phyloP scores from a whole-genome alignment of 176 grass and related monocot genomes.

The Poa pratensis region DNA sequence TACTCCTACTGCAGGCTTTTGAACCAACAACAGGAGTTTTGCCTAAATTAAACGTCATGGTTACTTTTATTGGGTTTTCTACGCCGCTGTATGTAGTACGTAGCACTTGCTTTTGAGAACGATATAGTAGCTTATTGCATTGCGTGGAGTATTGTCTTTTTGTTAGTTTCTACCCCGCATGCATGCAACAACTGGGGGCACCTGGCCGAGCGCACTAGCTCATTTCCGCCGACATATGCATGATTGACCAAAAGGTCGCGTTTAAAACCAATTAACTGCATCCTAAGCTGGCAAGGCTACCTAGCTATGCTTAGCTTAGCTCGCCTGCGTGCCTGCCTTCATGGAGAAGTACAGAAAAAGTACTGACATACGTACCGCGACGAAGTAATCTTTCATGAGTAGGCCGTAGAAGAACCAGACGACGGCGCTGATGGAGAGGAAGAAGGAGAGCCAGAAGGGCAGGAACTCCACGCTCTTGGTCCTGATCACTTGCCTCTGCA shows the following conservation, averaged over 20 bases:
- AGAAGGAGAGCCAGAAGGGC: constrained; percentile 82
- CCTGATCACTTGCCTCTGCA: constrained; percentile 77
- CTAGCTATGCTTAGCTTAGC: background rate
- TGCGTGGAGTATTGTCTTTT: constrained; percentile 27
- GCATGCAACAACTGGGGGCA: constrained; percentile 41
- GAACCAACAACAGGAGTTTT: background rate
- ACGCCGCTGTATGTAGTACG: constrained; percentile 15
- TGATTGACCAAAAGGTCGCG: constrained; percentile 29
- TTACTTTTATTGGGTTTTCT: constrained; percentile 23
- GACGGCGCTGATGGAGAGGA: constrained; percentile 82
- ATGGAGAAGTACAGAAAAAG: background rate
- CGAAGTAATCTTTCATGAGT: constrained; percentile 58
- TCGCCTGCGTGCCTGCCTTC: constrained; percentile 2
- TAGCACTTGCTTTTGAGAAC: constrained; percentile 25
- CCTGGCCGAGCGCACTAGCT: constrained; percentile 33
- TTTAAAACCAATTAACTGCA: constrained; percentile 13
- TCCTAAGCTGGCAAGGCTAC: constrained; percentile 29
- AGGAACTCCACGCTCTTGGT: constrained; percentile 96
- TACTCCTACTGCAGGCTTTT: background rate
- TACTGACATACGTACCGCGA: constrained; percentile 56
- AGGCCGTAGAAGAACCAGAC: constrained; percentile 91
- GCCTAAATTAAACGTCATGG: background rate
- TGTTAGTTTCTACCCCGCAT: constrained; percentile 34
- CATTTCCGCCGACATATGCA: background rate
- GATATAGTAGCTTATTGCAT: background rate